phyloP scores from a whole-genome alignment of 1,284 basidiomycete species.

The Melampsora larici-populina region DNA sequence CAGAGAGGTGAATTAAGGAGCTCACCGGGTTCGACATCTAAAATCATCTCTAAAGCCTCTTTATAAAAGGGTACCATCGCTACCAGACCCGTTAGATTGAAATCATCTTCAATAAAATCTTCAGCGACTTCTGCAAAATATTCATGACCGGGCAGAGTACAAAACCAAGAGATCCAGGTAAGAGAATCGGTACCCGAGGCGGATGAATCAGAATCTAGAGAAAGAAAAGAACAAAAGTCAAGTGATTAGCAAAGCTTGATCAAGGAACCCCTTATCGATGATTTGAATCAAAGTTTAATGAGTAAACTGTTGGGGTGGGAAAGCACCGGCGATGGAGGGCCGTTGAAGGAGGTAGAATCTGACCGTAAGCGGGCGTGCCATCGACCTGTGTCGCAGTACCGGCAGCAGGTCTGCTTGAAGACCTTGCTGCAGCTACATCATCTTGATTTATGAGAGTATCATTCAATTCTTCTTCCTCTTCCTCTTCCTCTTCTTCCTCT shows the following conservation, averaged over 20 bases:
- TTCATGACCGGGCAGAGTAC: conserved; percentile 94
- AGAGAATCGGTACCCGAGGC: conserved; percentile 53
- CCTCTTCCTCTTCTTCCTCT: conserved; percentile 8
- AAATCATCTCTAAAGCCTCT: conserved; percentile 99
- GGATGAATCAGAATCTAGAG: conserved; percentile 21
- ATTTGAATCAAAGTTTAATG: not conserved
- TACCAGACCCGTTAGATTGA: conserved; percentile 95
- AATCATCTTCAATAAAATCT: conserved; percentile 99
- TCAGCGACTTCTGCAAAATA: conserved; percentile 85
- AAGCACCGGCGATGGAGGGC: not conserved
- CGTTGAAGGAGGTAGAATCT: not conserved
- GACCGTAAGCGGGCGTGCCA: conserved; percentile 27
- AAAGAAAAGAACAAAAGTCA: not conserved
- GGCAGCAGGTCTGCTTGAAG: conserved; percentile 47
- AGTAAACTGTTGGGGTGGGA: not conserved
- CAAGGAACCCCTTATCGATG: not conserved
- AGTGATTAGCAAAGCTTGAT: not conserved
- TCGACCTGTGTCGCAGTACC: conserved; percentile 47
- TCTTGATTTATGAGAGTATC: conserved; percentile 53
- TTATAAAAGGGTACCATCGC: conserved; percentile 97
- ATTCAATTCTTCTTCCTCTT: conserved; percentile 45
- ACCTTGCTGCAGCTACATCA: conserved; percentile 50
- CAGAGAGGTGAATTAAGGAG: conserved; percentile 3
- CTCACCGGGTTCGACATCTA: conserved; percentile 94
- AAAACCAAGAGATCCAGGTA: conserved; percentile 99